A percentile compares a stretch with the other conserved stretches of the same genome.
Evolutionary conservation across 257 asterid genomes (phyloP).

Genomic region (Fraxinus cuspidata): DNA sequence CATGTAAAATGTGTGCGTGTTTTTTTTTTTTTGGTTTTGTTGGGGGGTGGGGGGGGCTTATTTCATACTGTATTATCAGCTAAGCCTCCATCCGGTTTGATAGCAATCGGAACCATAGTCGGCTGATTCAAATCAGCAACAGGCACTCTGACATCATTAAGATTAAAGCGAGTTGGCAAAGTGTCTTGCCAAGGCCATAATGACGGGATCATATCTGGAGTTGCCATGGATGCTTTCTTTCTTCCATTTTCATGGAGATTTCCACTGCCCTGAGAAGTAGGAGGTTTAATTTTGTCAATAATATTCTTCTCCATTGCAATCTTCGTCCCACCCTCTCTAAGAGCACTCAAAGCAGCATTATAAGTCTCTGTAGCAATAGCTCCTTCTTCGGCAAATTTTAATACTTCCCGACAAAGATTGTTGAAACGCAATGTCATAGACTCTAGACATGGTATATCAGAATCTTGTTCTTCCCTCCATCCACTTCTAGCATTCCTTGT

Average conservation of each 20-base stretch:
- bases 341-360: conserved; percentile 53
- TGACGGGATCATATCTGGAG: conserved; percentile 46
- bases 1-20: too few relatives aligned
- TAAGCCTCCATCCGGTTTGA: conserved; percentile 61
- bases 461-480: conserved; percentile 44
- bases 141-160: conserved; percentile 51
- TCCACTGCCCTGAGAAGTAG: conserved; percentile 48
- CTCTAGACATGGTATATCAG: conserved; percentile 33
- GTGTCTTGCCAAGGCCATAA: conserved; percentile 71
- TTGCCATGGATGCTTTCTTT: conserved; percentile 40
- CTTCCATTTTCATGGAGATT: conserved; percentile 44
- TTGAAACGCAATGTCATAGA: conserved; percentile 64
- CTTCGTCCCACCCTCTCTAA: conserved; percentile 65
- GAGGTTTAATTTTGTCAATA: conserved; percentile 46
- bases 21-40: too few relatives aligned
- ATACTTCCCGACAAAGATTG: conserved; percentile 59
- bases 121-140: conserved; percentile 52
- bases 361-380: conserved; percentile 63
- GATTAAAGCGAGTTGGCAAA: conserved; percentile 48
- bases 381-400: conserved; percentile 69
- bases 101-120: conserved; percentile 58
- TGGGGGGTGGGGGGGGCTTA: neutral
- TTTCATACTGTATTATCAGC: conserved; percentile 60
- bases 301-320: conserved; percentile 48
- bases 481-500: conserved; percentile 56